phyloP scores from a whole-genome alignment of 768 basidiomycete genomes.

The Tricholoma matsutake region DNA sequence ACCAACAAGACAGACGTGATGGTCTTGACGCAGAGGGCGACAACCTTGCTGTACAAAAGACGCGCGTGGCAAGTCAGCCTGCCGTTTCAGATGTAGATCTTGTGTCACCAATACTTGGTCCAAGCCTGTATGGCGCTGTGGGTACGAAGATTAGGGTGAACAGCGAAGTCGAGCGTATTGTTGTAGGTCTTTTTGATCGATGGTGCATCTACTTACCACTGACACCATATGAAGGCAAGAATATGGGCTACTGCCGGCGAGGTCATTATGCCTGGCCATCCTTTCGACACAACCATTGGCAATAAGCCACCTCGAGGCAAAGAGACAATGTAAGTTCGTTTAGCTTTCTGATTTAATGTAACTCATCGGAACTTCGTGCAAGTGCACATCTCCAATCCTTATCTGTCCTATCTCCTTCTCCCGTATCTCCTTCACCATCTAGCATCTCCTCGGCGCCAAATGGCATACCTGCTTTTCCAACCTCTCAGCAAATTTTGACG shows the following conservation, averaged over 20 bases:
- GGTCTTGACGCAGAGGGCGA: neutral
- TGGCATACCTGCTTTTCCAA: slow-evolving; percentile 35
- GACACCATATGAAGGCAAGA: slow-evolving; percentile 44
- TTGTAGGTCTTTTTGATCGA: slow-evolving; percentile 39
- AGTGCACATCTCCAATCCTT: slow-evolving; percentile 61
- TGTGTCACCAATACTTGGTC: neutral
- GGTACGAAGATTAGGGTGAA: slow-evolving; percentile 48
- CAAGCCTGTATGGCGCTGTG: neutral
- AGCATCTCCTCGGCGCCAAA: slow-evolving; percentile 43
- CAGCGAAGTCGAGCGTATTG: slow-evolving; percentile 59
- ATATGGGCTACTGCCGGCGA: slow-evolving; percentile 70
- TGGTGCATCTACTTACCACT: neutral
- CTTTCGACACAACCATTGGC: slow-evolving; percentile 32
- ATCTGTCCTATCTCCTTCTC: slow-evolving; percentile 46
- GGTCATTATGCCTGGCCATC: slow-evolving; percentile 54
- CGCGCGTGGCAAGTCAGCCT: neutral
- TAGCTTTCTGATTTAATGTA: slow-evolving; percentile 4
- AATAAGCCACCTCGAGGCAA: slow-evolving; percentile 49
- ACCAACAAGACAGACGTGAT: neutral
- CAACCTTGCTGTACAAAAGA: neutral
- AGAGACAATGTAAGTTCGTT: slow-evolving; percentile 54
- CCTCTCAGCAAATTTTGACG: slow-evolving; percentile 68
- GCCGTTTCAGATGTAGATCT: neutral
- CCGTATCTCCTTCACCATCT: slow-evolving; percentile 55
- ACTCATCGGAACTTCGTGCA: slow-evolving; percentile 5